phyloP scores from a whole-genome alignment of 2,329 filamentous ascomycete species.

The Colletotrichum brevisporum region DNA sequence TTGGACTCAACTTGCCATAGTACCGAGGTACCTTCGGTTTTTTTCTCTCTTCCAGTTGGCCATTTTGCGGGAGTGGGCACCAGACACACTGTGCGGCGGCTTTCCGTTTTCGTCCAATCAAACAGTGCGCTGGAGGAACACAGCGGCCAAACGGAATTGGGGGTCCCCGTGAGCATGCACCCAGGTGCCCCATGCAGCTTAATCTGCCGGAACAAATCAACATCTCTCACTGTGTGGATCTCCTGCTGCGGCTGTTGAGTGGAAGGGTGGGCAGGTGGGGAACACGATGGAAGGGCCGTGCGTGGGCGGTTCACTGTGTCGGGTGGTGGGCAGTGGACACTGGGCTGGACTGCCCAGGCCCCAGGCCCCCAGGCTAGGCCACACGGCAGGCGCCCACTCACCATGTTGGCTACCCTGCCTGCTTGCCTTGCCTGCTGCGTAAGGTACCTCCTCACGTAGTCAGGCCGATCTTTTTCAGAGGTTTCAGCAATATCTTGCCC shows the following conservation, averaged over 20 bases:
- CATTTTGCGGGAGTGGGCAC: conserved; percentile 3
- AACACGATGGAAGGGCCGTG: conserved; percentile 12
- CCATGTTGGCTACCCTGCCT: neutral
- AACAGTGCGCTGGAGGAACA: conserved; percentile 12
- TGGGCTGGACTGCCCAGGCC: neutral
- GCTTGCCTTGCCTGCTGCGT: conserved; percentile 7
- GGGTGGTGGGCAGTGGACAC: no score
- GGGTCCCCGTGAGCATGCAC: conserved; percentile 4
- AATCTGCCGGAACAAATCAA: conserved; percentile 27
- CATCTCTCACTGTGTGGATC: conserved; percentile 31
- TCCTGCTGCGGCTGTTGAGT: neutral
- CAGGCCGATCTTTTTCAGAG: conserved; percentile 42
- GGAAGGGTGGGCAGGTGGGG: conserved; percentile 10
- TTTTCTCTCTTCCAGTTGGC: neutral
- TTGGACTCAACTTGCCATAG: no score
- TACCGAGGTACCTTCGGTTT: neutral
- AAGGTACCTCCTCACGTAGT: conserved; percentile 13
- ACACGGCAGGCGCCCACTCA: conserved; percentile 1
- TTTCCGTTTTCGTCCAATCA: conserved; percentile 31
- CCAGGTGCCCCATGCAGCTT: conserved; percentile 19
- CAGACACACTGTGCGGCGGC: conserved; percentile 37
- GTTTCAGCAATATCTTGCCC: conserved; percentile 48
- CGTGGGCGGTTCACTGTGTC: conserved; percentile 10
- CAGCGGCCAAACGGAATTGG: conserved; percentile 21
- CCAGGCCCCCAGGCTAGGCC: no score